phyloP scores from a whole-genome alignment of 2,329 filamentous ascomycete species.

The Arthrobotrys sinensis region DNA sequence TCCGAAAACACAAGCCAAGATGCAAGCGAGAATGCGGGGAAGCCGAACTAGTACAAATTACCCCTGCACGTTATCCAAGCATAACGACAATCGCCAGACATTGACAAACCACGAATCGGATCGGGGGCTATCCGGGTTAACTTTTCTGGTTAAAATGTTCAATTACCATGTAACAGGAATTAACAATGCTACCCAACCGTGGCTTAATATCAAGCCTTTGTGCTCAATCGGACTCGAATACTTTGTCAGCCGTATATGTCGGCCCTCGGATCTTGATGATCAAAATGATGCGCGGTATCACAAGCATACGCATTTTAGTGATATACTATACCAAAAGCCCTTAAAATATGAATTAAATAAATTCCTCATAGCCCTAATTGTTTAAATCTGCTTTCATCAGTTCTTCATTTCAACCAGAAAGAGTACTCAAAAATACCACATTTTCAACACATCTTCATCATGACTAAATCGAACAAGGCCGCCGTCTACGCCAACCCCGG shows the following conservation, averaged over 20 bases:
- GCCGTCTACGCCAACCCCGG: conserved; percentile 64
- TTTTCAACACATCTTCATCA: conserved; percentile 33
- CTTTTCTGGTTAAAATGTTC: not conserved
- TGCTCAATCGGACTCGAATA: no score
- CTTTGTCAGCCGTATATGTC: not conserved
- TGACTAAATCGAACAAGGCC: conserved; percentile 60
- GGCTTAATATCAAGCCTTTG: conserved; percentile 31
- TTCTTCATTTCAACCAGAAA: not conserved
- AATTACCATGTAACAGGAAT: not conserved
- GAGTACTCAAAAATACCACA: conserved; percentile 21
- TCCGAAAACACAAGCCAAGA: conserved; percentile 2
- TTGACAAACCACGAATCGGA: not conserved
- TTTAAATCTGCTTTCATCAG: not conserved
- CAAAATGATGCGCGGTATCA: not conserved
- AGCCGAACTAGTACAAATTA: conserved; percentile 17
- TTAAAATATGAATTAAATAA: no score
- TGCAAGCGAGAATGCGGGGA: conserved; percentile 41
- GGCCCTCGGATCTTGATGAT: conserved; percentile 8
- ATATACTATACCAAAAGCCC: no score
- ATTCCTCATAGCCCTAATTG: no score
- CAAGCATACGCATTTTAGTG: not conserved
- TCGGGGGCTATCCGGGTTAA: not conserved
- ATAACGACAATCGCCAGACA: not conserved
- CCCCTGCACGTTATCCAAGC: not conserved
- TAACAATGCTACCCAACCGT: not conserved